Conservation (phyloP, 306 rosid genomes). For the Quercus ilex region DNA sequence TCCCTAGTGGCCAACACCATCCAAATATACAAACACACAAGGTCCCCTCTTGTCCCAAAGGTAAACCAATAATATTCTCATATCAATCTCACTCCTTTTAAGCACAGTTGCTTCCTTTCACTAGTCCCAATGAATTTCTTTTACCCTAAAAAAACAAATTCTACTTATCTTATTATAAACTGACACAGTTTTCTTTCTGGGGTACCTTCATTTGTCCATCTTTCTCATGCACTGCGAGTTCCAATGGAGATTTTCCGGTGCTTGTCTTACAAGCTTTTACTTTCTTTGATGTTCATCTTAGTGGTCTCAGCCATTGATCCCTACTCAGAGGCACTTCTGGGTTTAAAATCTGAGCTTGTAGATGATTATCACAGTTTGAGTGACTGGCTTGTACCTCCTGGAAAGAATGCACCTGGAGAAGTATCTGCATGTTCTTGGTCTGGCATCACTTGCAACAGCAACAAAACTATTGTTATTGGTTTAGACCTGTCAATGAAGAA, state of each 20-base stretch:
- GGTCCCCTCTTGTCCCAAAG: slow-evolving; percentile 61
- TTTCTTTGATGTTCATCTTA: slow-evolving; percentile 29
- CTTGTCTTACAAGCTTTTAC: slow-evolving; percentile 39
- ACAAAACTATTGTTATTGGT: slow-evolving; percentile 48
- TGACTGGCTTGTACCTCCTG: slow-evolving; percentile 60
- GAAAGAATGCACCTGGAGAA: slow-evolving; percentile 38
- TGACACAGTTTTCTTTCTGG: slow-evolving; percentile 43
- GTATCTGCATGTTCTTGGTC: slow-evolving; percentile 80
- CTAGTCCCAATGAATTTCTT: slow-evolving; percentile 84
- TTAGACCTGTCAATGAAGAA: slow-evolving; percentile 75
- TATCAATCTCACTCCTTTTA: slow-evolving; percentile 30
- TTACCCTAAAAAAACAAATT: slow-evolving; percentile 35
- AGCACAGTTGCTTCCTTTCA: slow-evolving; percentile 40
- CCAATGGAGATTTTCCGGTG: slow-evolving; percentile 71
- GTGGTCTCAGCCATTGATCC: slow-evolving; percentile 54
- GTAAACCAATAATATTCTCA: slow-evolving; percentile 49
- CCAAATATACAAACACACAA: slow-evolving; percentile 39
- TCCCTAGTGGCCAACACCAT: slow-evolving; percentile 70
- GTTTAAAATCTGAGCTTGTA: slow-evolving; percentile 66
- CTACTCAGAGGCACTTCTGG: slow-evolving; percentile 69
- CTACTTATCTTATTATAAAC: slow-evolving; percentile 23
- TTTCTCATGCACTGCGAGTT: slow-evolving; percentile 41
- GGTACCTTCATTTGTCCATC: slow-evolving; percentile 39
- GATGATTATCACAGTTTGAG: slow-evolving; percentile 50
- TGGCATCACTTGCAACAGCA: slow-evolving; percentile 64